phyloP scores from a whole-genome alignment of 2,329 filamentous ascomycete genomes.

The Delphinella strobiligena region DNA sequence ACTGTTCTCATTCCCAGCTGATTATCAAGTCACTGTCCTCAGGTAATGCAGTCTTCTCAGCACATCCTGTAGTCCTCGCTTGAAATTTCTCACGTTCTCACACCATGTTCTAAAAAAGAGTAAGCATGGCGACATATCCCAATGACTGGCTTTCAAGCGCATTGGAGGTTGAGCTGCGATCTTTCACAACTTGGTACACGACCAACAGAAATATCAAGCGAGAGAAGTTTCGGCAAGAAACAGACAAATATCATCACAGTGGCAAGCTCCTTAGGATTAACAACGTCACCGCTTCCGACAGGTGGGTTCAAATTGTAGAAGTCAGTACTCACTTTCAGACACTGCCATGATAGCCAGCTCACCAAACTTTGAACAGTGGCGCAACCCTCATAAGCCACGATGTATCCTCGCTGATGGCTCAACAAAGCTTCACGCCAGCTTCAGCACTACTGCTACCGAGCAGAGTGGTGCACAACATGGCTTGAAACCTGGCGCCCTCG shows the following conservation, averaged over 20 bases:
- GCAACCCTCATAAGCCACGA: not conserved
- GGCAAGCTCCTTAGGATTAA: not conserved
- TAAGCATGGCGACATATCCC: too few species aligned
- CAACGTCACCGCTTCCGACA: not conserved
- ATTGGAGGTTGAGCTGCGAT: too few species aligned
- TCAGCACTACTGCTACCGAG: not conserved
- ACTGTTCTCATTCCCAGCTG: too few species aligned
- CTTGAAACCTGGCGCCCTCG: not conserved
- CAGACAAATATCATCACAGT: not conserved
- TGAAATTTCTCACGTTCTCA: too few species aligned
- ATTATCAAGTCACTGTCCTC: too few species aligned
- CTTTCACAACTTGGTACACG: too few species aligned
- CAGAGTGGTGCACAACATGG: not conserved
- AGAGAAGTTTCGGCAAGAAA: not conserved
- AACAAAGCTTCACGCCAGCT: not conserved
- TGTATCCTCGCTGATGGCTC: not conserved
- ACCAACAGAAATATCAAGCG: too few species aligned
- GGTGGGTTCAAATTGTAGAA: not conserved
- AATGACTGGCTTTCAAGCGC: too few species aligned
- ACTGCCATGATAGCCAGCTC: not conserved
- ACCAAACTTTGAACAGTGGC: not conserved
- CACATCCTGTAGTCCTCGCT: too few species aligned
- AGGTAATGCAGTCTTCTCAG: too few species aligned
- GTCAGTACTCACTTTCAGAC: not conserved
- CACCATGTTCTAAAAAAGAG: too few species aligned